phyloP scores from a whole-genome alignment of 176 grass and related monocot genomes.

The Musa troglodytarum region DNA sequence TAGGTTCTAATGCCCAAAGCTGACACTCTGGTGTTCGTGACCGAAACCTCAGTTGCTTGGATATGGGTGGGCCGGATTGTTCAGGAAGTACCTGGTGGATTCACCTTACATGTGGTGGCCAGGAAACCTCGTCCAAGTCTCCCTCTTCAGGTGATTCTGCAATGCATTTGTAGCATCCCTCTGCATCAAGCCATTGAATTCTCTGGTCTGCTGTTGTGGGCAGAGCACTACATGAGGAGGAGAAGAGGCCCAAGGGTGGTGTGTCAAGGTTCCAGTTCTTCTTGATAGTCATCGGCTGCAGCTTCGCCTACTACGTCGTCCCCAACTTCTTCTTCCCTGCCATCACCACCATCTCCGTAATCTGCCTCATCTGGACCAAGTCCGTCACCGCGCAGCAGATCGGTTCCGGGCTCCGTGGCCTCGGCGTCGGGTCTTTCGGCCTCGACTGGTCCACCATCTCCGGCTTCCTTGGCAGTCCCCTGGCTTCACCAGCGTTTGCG shows the following conservation, averaged over 20 bases:
- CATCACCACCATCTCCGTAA: conserved; percentile 43
- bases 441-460: conserved; percentile 61
- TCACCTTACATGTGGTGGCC: conserved; percentile 98
- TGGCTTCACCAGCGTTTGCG: conserved; percentile 61
- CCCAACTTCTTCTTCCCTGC: conserved; percentile 47
- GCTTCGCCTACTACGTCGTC: conserved; percentile 66
- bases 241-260: conserved; percentile 47
- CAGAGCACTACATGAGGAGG: conserved; percentile 72
- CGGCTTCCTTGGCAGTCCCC: conserved; percentile 55
- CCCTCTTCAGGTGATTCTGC: conserved; percentile 47
- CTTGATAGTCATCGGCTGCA: conserved; percentile 44
- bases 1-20: not conserved
- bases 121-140: conserved; percentile 58
- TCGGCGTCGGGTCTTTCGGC: conserved; percentile 61
- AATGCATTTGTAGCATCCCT: no score
- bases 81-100: conserved; percentile 64
- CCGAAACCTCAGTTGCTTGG: conserved; percentile 44
- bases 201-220: not conserved
- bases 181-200: no score
- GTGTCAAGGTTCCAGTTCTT: conserved; percentile 70
- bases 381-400: conserved; percentile 63
- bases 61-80: conserved; percentile 80
- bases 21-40: not conserved
- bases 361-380: conserved; percentile 60
- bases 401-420: conserved; percentile 46